Evolutionary conservation across 1,139 yeast species (phyloP), one percentile per base, ranked within the genome.

Genomic region (Ogataea hybrid): DNA sequence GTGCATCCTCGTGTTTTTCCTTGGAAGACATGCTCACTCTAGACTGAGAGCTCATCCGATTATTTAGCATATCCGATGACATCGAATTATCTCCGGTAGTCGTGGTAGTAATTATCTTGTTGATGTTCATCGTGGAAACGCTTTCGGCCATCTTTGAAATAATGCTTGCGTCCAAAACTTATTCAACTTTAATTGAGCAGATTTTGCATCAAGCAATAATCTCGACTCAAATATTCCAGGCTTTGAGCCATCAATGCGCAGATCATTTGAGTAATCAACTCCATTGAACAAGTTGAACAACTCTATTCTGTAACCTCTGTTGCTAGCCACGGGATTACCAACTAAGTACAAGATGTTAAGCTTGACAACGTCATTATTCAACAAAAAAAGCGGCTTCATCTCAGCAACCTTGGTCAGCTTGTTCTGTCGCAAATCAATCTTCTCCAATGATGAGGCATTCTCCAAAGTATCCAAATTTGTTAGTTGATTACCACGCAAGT

Each of bases 201-300:
- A 64, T 45, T 74, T 78, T 3, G 71, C 65, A 51, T 77, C 84
- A 41, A 77, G 61, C 25, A 77, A 57, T 54, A 75, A 54, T 14
- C 82, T 75, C 37, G 77, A 70, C 59, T 80, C 86, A 58, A 80
- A 75, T 46, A 80, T 73, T 1, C 86, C 85, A 0, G 86, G 85
- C 44, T 73, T 62, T 8, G 82, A 75, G 42, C 81, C 85, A 56
- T 80, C 85, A 37, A 80, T 72, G 51, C 73, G 70, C 47, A 79
- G 59, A 16, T 59, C 58, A 45, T 75, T 77, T 29, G 67, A 65
- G 46, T 69, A 73, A 42, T 70, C 73, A 21, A 75, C 74, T 11
- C 82, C 82, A 51, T 79, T 76, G 43, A 68, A 67, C 23, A 64
- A 43, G 56, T 79, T 77, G 59, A 79, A 79, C 23, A 79, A 54